Evolutionary conservation across 2,329 filamentous ascomycete genomes (phyloP), one percentile per base, ranked within the genome.

Genomic region (Talaromyces sp.): DNA sequence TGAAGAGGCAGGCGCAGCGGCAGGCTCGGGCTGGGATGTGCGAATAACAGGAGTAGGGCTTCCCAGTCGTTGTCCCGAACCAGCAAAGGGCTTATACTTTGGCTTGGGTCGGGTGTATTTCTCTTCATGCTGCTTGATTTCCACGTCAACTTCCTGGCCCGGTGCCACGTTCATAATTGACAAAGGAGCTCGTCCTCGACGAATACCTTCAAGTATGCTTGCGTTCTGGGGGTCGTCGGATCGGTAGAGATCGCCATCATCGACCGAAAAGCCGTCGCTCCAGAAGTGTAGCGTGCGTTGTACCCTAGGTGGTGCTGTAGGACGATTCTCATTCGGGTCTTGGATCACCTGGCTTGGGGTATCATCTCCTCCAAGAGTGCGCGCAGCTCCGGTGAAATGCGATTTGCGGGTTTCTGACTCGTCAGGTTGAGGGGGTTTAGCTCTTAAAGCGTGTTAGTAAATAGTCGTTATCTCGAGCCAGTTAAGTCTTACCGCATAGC

Each of bases 341-440:
- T 83, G 81, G 62, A 89, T 82, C 14, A 85, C 77, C 64, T 81
- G 80, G 66, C 85, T 88, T 16, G 86, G 86, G 22, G 84, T 79
- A 70, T 88, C 87, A 68, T 89, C 87, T 66, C 87, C 87, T 63
- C 87, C 87, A 11, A 89, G 81, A n/a, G 87, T 89, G 69, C 85
- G 86, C 64, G 87, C 87, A 61, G 84, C 78, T 62, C 87, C 87
- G 27, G 79, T 83, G 74, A 89, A 89, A 73, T 80, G 73, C n/a
- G 77, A 78, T 58, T 70, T 77, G 66, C 72, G 73, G 10, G 73
- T 73, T 61, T 77, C 75, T 37, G 81, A 76, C 14, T 84, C 83
- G 59, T 84, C 84, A 39, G 72, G 70, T 24, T 69, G 64, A 16
- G 73, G 72, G 22, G 70, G 71, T 43, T 76, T 70, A 9, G 74